phyloP scores from a whole-genome alignment of 2,329 filamentous ascomycete genomes.

The Onygenales sp. region DNA sequence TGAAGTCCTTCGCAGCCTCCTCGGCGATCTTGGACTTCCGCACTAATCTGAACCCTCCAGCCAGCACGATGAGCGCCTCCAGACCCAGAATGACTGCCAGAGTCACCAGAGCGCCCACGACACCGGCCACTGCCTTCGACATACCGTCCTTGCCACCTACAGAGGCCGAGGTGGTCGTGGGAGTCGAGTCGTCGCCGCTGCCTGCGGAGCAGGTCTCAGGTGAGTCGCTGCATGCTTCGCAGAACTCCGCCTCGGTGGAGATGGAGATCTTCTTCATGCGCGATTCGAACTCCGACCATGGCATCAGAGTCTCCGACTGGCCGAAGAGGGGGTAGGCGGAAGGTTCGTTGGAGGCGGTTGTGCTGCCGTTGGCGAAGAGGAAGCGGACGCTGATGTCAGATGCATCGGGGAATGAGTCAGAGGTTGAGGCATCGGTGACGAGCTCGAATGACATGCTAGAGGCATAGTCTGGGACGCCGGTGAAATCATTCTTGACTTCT shows the following conservation, averaged over 20 bases:
- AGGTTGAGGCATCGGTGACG: slow-evolving; percentile 39
- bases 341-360: slow-evolving; percentile 33
- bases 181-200: slow-evolving; percentile 20
- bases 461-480: slow-evolving; percentile 73
- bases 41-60: slow-evolving; percentile 50
- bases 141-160: slow-evolving; percentile 37
- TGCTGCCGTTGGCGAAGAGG: slow-evolving; percentile 54
- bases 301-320: slow-evolving; percentile 43
- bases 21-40: slow-evolving; percentile 34
- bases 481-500: slow-evolving; percentile 52
- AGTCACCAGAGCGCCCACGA: slow-evolving; percentile 65
- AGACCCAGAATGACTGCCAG: slow-evolving; percentile 53
- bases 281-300: slow-evolving; percentile 59
- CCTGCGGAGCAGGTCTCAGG: slow-evolving; percentile 55
- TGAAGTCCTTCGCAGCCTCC: background rate
- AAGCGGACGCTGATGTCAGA: slow-evolving; percentile 51
- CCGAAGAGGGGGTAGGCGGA: slow-evolving; percentile 54
- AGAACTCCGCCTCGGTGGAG: slow-evolving; percentile 59
- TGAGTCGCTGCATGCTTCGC: slow-evolving; percentile 61
- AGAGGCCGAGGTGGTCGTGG: slow-evolving; percentile 16
- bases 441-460: slow-evolving; percentile 72
- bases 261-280: slow-evolving; percentile 60
- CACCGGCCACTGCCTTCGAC: slow-evolving; percentile 64
- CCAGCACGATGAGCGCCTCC: slow-evolving; percentile 43
- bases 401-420: slow-evolving; percentile 31